Conservation (phyloP, 1,284 basidiomycete genomes). For the Trichosporon sp. region DNA sequence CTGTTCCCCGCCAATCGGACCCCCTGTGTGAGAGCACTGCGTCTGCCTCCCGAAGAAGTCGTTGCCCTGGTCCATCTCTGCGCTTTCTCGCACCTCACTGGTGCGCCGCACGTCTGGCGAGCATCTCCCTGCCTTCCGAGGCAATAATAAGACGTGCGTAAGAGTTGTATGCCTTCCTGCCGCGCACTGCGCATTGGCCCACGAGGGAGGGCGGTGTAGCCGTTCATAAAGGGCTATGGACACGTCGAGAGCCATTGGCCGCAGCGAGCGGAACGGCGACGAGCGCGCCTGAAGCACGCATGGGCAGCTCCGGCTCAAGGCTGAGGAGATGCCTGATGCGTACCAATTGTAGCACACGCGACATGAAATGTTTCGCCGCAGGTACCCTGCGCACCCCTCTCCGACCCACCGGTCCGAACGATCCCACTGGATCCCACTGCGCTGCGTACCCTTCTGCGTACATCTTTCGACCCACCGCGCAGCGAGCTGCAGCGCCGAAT, state of each 20-base stretch:
- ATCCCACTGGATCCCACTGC: not conserved
- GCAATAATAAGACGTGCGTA: not conserved
- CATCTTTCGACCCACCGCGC: not conserved
- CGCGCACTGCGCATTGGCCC: not conserved
- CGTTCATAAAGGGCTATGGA: not conserved
- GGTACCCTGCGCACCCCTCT: not conserved
- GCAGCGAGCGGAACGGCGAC: not conserved
- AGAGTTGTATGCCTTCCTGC: not conserved
- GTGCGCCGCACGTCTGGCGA: not conserved
- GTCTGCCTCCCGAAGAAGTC: not conserved
- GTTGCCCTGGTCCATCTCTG: not conserved
- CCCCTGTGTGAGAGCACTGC: not conserved
- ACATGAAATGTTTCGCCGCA: constrained; percentile 1
- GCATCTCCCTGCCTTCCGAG: not conserved
- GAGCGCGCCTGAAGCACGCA: not conserved
- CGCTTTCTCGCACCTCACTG: not conserved
- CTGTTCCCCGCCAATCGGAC: not conserved
- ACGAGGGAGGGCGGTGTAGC: not conserved
- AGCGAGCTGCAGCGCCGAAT: not conserved
- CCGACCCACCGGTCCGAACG: not conserved
- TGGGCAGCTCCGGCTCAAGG: not conserved
- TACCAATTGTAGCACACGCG: not conserved
- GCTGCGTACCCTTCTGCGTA: not conserved
- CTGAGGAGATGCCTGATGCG: not conserved
- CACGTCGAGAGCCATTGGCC: not conserved